These are phyloP conservation scores for Helenozyma rhizophorensis DNA, from an alignment of 805 yeast genomes.

Conservation along the genomic window DNA sequence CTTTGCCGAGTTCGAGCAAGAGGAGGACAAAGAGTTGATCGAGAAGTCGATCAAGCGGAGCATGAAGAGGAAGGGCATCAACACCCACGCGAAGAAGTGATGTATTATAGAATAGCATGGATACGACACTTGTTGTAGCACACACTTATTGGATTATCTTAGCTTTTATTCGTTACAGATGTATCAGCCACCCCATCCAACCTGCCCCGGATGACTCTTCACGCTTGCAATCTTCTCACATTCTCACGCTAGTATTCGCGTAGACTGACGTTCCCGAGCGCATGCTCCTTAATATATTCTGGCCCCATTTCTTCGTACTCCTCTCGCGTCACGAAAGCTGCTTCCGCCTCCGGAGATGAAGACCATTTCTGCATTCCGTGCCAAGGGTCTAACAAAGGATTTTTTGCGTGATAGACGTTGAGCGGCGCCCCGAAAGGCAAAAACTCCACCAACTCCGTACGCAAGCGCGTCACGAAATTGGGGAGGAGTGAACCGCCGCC, in stretches of 20 bases:
- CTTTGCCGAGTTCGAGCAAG: slow-evolving; percentile 76
- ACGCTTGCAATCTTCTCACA: background rate
- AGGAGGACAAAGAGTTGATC: slow-evolving; percentile 70
- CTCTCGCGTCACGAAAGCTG: slow-evolving; percentile 52
- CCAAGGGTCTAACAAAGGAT: slow-evolving; percentile 85
- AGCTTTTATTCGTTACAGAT: slow-evolving; percentile 2
- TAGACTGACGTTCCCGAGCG: slow-evolving; percentile 58
- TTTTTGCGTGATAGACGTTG: slow-evolving; percentile 55
- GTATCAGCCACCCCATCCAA: too few species aligned
- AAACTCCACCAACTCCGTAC: slow-evolving; percentile 60
- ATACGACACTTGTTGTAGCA: too few species aligned
- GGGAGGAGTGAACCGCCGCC: slow-evolving; percentile 77
- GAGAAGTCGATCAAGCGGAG: slow-evolving; percentile 61
- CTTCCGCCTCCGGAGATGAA: slow-evolving; percentile 38
- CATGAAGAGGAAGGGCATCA: slow-evolving; percentile 67
- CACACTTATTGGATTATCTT: background rate
- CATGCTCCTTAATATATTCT: slow-evolving; percentile 84
- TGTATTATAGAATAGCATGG: slow-evolving; percentile 7
- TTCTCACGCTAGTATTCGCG: slow-evolving; percentile 8
- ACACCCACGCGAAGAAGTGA: slow-evolving; percentile 46
- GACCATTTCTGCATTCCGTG: slow-evolving; percentile 89
- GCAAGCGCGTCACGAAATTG: slow-evolving; percentile 65
- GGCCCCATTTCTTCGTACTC: slow-evolving; percentile 89
- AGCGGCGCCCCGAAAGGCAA: slow-evolving; percentile 67
- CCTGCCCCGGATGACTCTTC: background rate